Evolutionary conservation across 2,329 filamentous ascomycete genomes (phyloP).

Genomic region (Scorias spongiosa): DNA sequence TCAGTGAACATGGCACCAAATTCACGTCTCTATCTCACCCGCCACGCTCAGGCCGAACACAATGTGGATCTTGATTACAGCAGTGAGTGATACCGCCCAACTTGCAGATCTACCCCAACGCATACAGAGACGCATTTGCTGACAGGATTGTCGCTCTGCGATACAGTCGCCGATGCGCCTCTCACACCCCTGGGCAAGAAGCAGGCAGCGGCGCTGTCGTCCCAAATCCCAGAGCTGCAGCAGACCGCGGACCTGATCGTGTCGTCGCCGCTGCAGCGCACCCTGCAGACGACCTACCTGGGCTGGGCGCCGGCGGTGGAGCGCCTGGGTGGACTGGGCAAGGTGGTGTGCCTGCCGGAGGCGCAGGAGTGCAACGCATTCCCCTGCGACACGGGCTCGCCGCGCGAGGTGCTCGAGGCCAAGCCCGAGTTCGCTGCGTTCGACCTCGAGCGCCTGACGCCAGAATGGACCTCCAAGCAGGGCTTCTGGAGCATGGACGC

Average conservation of each 20-base stretch:
- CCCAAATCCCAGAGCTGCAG: conserved; percentile 10
- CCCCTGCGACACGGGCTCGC: conserved; percentile 18
- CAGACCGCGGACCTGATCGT: conserved; percentile 15
- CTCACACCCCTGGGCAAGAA: conserved; percentile 19
- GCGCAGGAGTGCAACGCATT: conserved; percentile 20
- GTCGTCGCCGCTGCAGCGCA: conserved; percentile 17
- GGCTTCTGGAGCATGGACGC: conserved; percentile 15
- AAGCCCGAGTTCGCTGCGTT: conserved; percentile 16
- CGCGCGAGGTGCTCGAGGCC: conserved; percentile 8
- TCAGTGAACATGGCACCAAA: conserved; percentile 15
- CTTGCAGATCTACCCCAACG: no score
- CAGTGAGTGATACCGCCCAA: conserved; percentile 9
- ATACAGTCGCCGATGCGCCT: conserved; percentile 17
- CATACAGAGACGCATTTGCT: no score
- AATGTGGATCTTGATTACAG: conserved; percentile 18
- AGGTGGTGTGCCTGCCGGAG: conserved; percentile 16
- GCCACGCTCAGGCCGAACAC: conserved; percentile 21
- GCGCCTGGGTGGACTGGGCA: conserved; percentile 13
- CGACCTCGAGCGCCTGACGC: conserved; percentile 12
- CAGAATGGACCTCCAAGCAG: conserved; percentile 18
- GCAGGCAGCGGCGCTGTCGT: conserved; percentile 18
- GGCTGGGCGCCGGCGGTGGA: conserved; percentile 14
- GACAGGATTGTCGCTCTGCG: no score
- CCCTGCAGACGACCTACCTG: conserved; percentile 18
- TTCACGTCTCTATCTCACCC: conserved; percentile 20